Evolutionary conservation across 495 filamentous ascomycete species (phyloP).

Genomic region (Penicillium chermesinum): DNA sequence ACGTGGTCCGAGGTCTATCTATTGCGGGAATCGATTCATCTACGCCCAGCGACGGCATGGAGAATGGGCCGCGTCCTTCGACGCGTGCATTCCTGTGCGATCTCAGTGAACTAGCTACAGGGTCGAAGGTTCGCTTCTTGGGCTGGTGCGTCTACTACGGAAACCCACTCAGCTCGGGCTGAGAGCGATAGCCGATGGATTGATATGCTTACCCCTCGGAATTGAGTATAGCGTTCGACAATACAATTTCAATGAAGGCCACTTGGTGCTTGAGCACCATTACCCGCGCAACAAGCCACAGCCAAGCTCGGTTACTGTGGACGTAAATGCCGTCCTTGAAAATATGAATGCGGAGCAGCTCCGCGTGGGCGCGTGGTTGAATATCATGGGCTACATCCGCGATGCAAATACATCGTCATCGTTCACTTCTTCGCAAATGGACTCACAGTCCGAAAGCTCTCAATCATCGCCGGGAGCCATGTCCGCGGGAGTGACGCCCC

Average conservation of each 20-base stretch:
- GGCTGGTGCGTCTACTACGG: slow-evolving; percentile 63
- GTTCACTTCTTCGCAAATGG: slow-evolving; percentile 9
- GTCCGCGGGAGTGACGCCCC: slow-evolving; percentile 9
- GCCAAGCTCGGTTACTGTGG: slow-evolving; percentile 50
- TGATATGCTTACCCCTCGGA: no score
- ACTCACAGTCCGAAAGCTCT: slow-evolving; percentile 1
- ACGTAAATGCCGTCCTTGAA: slow-evolving; percentile 66
- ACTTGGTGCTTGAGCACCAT: slow-evolving; percentile 62
- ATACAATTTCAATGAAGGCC: slow-evolving; percentile 58
- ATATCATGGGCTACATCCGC: slow-evolving; percentile 78
- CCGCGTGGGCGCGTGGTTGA: slow-evolving; percentile 80
- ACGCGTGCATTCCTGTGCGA: slow-evolving; percentile 62
- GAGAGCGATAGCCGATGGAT: not conserved
- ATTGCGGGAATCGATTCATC: not conserved
- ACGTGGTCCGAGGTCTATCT: slow-evolving; percentile 27
- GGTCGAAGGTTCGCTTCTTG: slow-evolving; percentile 81
- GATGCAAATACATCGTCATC: slow-evolving; percentile 11
- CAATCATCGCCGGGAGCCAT: not conserved
- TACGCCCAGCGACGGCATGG: no score
- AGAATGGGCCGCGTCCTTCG: slow-evolving; percentile 60
- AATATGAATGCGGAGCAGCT: slow-evolving; percentile 58
- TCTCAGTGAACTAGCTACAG: slow-evolving; percentile 48
- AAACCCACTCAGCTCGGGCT: not conserved
- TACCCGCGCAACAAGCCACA: slow-evolving; percentile 42
- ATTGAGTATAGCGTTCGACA: slow-evolving; percentile 56